Percentiles rank a stretch among this genome's conserved stretches.
Evolutionary conservation across 108 stramenopile genomes (phyloP).

Genomic region (Skeletonema menzelii): DNA sequence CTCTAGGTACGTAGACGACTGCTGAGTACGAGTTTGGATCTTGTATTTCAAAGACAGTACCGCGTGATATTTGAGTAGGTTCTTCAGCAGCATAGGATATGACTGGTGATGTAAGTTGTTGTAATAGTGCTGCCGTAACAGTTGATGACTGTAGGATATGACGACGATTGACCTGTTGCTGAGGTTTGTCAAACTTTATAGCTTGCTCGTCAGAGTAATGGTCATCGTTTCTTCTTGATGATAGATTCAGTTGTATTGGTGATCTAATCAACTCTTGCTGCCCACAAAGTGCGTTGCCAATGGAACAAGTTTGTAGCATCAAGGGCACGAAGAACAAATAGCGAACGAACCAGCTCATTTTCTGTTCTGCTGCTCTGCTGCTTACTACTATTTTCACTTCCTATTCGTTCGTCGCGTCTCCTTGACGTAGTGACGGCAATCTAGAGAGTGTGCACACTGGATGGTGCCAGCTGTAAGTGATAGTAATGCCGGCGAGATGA

Average conservation of each 20-base stretch:
- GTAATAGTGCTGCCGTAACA: background rate
- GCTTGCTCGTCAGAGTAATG: background rate
- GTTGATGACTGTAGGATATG: background rate
- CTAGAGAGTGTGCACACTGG: no score
- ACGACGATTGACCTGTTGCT: background rate
- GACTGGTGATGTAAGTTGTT: background rate
- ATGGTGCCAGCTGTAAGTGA: no score
- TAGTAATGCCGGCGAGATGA: no score
- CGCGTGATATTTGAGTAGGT: constrained; percentile 8
- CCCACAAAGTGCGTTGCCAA: background rate
- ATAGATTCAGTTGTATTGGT: background rate
- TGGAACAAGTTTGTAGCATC: background rate
- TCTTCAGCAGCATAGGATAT: background rate
- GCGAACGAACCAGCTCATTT: background rate
- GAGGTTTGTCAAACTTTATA: background rate
- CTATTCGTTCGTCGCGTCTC: no score
- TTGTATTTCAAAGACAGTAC: constrained; percentile 42
- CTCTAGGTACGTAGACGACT: constrained; percentile 57
- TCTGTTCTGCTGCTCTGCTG: no score
- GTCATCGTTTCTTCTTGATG: background rate
- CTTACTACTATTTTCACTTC: no score
- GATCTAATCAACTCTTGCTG: background rate
- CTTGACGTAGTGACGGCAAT: no score
- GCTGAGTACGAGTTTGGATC: constrained; percentile 74
- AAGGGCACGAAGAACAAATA: background rate